Base-by-base conservation (phyloP, 2,329 filamentous ascomycete genomes). In the Aspergillus tubingensis region DNA sequence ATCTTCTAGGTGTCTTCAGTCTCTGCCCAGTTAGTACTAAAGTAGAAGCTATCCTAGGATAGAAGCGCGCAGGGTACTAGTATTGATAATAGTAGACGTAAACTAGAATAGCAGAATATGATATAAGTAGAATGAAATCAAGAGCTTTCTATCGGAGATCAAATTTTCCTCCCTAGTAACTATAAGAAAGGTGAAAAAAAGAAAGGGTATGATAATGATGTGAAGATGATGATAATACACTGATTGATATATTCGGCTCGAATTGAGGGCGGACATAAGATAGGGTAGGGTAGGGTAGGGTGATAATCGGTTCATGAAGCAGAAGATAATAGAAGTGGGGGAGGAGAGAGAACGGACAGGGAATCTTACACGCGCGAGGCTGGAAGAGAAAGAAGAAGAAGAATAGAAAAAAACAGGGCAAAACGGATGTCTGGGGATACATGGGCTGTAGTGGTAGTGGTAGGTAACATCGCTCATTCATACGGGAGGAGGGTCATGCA, bases 381-480 rank as follows among this genome's bases (percentile, higher is more conserved):
- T 44, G 44, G 41, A 17, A 44, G 25, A 38, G 51, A 43, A 27
- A 7, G 1, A 25, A 38, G 30, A 53, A 36, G 30, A 17, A 44
- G 25, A 38, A 38, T 19, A 49, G 27, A 17, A 17, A 10, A 27
- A 50, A n/a, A 52, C 3, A 41, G 19, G 19, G n/a, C 25, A 47
- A 47, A 44, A 38, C n/a, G 32, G 32, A 36, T 36, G 32, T 36
- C 11, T 13, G 17, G 47, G 32, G 17, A 38, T 5, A 17, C 19
- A 25, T 30, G 15, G 17, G 7, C 52, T 62, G 57, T 36, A 11
- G 10, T 36, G 11, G 32, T 36, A 11, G 32, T 36, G 10, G 32
- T 36, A 36, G 32, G 52, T 60, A 57, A 61, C 60, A 53, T 62
- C 41, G 44, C 27, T 44, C 39, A 55, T 55, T 55, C 53, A 47